A percentile compares a stretch with the other conserved stretches of the same genome.
These are phyloP conservation scores for Cercis canadensis DNA, from an alignment of 306 rosid genomes.

Conservation along the genomic window DNA sequence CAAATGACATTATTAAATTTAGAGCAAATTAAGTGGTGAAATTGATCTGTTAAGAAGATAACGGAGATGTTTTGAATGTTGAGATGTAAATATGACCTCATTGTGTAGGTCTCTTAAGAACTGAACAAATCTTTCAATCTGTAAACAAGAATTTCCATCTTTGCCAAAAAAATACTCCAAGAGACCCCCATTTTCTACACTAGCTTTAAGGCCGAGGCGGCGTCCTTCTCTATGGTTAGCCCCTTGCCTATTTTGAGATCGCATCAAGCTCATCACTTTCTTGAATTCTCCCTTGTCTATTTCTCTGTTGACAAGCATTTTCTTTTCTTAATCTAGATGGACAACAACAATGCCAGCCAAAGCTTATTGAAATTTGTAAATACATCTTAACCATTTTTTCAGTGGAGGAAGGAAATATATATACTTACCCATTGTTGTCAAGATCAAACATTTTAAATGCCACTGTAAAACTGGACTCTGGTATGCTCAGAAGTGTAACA, in stretches of 20 bases:
- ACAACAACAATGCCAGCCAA: background rate
- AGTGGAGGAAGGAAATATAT: background rate
- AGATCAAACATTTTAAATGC: conserved; percentile 89
- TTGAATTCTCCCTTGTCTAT: conserved; percentile 75
- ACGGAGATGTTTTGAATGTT: background rate
- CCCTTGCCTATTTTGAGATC: conserved; percentile 68
- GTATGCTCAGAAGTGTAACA: conserved; percentile 82
- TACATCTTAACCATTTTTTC: background rate
- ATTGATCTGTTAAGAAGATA: background rate
- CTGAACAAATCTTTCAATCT: conserved; percentile 67
- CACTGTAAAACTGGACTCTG: conserved; percentile 73
- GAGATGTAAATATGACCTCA: conserved; percentile 58
- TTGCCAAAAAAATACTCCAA: conserved; percentile 76
- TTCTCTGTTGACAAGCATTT: conserved; percentile 44
- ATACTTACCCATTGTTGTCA: conserved; percentile 69
- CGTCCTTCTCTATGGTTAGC: conserved; percentile 57
- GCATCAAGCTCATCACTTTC: conserved; percentile 81
- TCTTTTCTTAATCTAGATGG: background rate
- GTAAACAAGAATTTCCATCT: conserved; percentile 58
- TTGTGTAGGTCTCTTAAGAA: conserved; percentile 69
- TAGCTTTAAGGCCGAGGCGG: conserved; percentile 49
- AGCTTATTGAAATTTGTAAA: conserved; percentile 17
- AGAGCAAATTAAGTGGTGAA: background rate
- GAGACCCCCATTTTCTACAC: conserved; percentile 68
- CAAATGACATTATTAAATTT: conserved; percentile 22